A percentile compares a stretch with the other conserved stretches of the same genome.
Conservation (phyloP, 202 grass and related monocot genomes). For the Eragrostis tef region DNA sequence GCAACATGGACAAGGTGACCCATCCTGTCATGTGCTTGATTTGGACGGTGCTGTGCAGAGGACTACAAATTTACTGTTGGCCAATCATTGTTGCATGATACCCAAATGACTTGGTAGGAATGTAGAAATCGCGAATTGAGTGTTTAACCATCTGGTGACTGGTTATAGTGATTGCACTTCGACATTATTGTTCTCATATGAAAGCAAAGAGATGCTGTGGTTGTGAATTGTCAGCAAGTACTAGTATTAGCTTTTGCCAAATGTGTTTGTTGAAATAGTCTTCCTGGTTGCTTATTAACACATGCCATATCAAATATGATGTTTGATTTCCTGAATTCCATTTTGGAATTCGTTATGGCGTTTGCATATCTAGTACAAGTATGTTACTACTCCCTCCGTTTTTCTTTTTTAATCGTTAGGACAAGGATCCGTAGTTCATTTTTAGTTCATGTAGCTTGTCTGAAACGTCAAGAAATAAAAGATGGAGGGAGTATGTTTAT, state of each 20-base stretch:
- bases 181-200: not conserved
- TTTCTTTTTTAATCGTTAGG: too few relatives aligned
- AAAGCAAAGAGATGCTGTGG: not conserved
- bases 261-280: constrained; percentile 5
- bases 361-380: constrained; percentile 2
- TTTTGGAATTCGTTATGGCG: not conserved
- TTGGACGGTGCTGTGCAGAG: not conserved
- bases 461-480: too few relatives aligned
- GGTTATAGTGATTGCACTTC: not conserved
- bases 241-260: not conserved
- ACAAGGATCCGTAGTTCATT: too few relatives aligned
- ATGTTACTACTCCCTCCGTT: too few relatives aligned
- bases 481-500: not conserved
- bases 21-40: not conserved
- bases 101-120: not conserved
- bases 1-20: constrained; percentile 97
- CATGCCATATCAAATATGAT: not conserved
- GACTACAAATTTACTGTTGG: not conserved
- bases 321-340: not conserved
- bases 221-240: constrained; percentile 2
- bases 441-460: too few relatives aligned
- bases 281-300: constrained; percentile 1
- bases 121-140: not conserved
- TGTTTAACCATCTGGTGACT: not conserved
- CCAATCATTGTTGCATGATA: not conserved